A percentile compares a stretch with the other conserved stretches of the same genome.
phyloP scores from a whole-genome alignment of 2,329 filamentous ascomycete species.

The Chaetomium sp. region DNA sequence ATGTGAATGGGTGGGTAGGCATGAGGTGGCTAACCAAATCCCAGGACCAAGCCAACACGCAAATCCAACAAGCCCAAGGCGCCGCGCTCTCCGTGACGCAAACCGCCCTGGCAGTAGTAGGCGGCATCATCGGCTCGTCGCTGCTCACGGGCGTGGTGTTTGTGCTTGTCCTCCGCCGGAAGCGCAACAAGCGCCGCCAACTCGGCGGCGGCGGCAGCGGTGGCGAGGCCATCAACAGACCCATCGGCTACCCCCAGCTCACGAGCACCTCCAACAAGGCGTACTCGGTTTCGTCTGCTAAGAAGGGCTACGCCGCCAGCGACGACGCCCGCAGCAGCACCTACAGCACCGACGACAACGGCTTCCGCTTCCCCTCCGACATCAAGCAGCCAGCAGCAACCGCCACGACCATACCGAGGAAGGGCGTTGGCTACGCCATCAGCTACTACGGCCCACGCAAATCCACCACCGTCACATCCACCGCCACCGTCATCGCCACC shows the following conservation, averaged over 20 bases:
- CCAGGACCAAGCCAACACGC: slow-evolving; percentile 39
- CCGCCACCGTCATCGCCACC: neutral
- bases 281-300: slow-evolving; percentile 17
- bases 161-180: slow-evolving; percentile 41
- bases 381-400: slow-evolving; percentile 33
- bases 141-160: slow-evolving; percentile 45
- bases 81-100: slow-evolving; percentile 47
- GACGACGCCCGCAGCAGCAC: slow-evolving; percentile 31
- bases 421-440: slow-evolving; percentile 31
- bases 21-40: neutral
- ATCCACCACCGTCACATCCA: neutral
- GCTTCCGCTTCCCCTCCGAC: slow-evolving; percentile 25
- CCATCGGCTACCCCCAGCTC: slow-evolving; percentile 34
- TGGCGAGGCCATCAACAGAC: neutral
- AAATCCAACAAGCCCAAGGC: slow-evolving; percentile 42
- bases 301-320: slow-evolving; percentile 19
- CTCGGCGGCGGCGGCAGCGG: slow-evolving; percentile 17
- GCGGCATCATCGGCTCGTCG: slow-evolving; percentile 46
- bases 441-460: slow-evolving; percentile 24
- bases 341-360: slow-evolving; percentile 32
- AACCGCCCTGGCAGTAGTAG: slow-evolving; percentile 47
- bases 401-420: neutral
- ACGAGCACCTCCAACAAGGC: slow-evolving; percentile 28
- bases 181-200: slow-evolving; percentile 33
- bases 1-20: neutral